Evolutionary conservation across 2,329 filamentous ascomycete species (phyloP).

Genomic region (Rhexocercosporidium sp.): DNA sequence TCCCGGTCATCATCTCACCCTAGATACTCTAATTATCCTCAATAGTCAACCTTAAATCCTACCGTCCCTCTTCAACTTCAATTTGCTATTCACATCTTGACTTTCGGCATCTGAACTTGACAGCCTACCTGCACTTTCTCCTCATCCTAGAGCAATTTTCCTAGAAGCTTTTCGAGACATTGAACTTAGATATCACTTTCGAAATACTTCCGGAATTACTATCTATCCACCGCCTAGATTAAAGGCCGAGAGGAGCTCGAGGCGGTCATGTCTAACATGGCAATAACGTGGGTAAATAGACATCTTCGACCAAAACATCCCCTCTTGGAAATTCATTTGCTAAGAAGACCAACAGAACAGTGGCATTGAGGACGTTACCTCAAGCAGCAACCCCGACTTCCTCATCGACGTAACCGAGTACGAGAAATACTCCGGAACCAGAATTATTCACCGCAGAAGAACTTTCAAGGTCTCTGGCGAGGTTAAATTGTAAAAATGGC

Average conservation of each 20-base stretch:
- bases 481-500: not conserved
- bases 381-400: not conserved
- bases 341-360: not conserved
- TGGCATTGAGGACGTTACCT: not conserved
- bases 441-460: not conserved
- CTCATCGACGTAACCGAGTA: not conserved
- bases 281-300: no score
- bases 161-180: no score
- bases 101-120: no score
- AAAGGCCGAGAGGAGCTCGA: not conserved
- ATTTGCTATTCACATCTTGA: no score
- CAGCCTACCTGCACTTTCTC: no score
- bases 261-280: not conserved
- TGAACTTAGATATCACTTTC: not conserved
- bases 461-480: not conserved
- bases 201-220: not conserved
- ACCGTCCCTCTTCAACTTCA: no score
- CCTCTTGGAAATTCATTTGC: no score
- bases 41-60: no score
- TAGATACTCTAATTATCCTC: no score
- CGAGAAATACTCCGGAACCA: not conserved
- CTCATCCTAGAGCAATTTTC: no score
- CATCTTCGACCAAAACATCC: no score
- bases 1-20: no score
- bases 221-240: not conserved